Evolutionary conservation across 495 filamentous ascomycete species (phyloP).

Genomic region (Hyaloscypha variabilis): DNA sequence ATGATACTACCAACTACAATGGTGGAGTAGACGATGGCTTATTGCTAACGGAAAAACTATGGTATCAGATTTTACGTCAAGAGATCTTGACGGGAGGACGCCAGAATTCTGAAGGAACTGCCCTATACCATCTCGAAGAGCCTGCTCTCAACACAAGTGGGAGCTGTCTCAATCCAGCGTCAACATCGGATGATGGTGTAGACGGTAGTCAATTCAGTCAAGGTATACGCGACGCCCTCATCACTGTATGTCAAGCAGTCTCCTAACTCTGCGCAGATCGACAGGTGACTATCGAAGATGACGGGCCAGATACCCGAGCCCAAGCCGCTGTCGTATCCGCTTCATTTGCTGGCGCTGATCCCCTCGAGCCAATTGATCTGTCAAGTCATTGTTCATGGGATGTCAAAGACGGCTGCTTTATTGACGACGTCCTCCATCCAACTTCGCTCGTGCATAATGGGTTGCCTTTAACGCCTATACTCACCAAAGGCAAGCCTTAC

Average conservation of each 20-base stretch:
- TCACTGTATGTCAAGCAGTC: not conserved
- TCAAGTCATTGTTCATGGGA: not conserved
- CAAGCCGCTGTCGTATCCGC: not conserved
- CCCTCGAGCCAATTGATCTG: not conserved
- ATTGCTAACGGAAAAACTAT: not conserved
- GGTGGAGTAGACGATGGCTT: not conserved
- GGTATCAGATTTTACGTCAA: not conserved
- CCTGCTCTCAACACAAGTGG: not conserved
- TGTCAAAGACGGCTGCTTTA: not conserved
- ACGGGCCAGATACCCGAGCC: not conserved
- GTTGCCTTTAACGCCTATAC: not conserved
- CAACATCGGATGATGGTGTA: not conserved
- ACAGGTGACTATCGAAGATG: not conserved
- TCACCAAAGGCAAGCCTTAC: no score
- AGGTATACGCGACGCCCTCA: not conserved
- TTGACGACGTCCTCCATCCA: not conserved
- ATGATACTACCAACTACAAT: not conserved
- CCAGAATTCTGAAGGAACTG: not conserved
- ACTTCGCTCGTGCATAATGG: not conserved
- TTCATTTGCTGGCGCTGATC: not conserved
- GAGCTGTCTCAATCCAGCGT: not conserved
- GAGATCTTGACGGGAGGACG: not conserved
- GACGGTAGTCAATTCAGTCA: not conserved
- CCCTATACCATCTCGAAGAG: not conserved
- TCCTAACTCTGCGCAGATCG: not conserved